A percentile compares a stretch with the other conserved stretches of the same genome.
Conservation (phyloP, 805 yeast species). For the Limtongia smithiae region DNA sequence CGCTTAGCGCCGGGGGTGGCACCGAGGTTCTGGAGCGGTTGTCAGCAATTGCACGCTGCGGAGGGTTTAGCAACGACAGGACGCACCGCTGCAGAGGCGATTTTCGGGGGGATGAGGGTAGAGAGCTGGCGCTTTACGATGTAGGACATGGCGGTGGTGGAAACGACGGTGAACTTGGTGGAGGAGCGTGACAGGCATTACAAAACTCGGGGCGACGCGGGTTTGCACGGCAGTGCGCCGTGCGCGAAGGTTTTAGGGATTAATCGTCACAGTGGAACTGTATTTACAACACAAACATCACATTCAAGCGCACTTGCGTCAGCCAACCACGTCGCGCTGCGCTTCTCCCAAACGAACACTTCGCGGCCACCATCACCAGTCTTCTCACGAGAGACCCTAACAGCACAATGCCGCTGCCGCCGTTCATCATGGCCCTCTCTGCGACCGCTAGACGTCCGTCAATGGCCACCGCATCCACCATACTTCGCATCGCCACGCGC, state of each 20-base stretch:
- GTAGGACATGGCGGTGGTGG: conserved; percentile 57
- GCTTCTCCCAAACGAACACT: not conserved
- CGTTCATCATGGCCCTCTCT: too few relatives aligned
- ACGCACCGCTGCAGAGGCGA: conserved; percentile 89
- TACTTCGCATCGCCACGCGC: conserved; percentile 5
- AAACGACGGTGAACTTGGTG: not conserved
- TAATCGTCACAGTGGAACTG: not conserved
- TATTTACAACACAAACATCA: not conserved
- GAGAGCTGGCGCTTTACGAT: conserved; percentile 89
- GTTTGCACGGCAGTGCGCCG: too few relatives aligned
- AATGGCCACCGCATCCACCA: not conserved
- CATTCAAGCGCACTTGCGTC: conserved; percentile 5
- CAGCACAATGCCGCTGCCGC: too few relatives aligned
- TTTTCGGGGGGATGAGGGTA: conserved; percentile 97
- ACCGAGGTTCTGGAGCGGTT: conserved; percentile 65
- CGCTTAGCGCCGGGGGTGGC: conserved; percentile 96
- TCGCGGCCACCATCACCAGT: not conserved
- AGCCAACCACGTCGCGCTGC: conserved; percentile 20
- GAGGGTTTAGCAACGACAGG: not conserved
- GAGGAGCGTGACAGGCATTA: not conserved
- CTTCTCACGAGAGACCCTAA: too few relatives aligned
- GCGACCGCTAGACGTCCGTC: too few relatives aligned
- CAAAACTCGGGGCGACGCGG: too few relatives aligned
- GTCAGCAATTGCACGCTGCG: not conserved
- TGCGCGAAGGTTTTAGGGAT: too few relatives aligned